Conservation (phyloP, 805 yeast species). For the Cephaloascus fragrans region DNA sequence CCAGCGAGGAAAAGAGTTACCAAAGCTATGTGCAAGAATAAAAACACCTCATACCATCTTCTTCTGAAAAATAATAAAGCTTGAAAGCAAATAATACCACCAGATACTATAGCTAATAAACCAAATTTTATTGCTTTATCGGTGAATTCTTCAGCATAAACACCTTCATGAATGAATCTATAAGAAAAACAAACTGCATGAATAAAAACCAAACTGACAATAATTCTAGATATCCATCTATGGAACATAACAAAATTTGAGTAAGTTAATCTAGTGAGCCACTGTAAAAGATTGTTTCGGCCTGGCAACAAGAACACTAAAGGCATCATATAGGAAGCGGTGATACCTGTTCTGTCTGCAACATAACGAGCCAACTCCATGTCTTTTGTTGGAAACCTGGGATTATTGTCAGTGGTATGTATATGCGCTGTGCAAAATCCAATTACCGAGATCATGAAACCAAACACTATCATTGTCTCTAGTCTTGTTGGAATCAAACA, state of each 20-base stretch:
- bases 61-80: constrained; percentile 19
- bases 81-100: constrained; percentile 16
- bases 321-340: constrained; percentile 21
- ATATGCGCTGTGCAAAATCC: constrained; percentile 4
- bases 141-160: not conserved
- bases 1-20: constrained; percentile 23
- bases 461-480: constrained; percentile 19
- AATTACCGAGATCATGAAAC: constrained; percentile 11
- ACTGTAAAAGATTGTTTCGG: constrained; percentile 32
- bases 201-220: constrained; percentile 12
- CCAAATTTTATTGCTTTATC: not conserved
- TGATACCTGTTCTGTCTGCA: constrained; percentile 33
- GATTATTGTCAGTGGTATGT: constrained; percentile 4
- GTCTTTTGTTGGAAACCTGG: constrained; percentile 4
- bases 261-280: constrained; percentile 33
- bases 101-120: constrained; percentile 10
- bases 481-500: constrained; percentile 24
- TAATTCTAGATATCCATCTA: constrained; percentile 43
- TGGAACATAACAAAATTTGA: constrained; percentile 49
- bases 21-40: constrained; percentile 13
- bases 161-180: not conserved
- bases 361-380: constrained; percentile 19
- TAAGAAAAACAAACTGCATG: constrained; percentile 12
- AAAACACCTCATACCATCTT: constrained; percentile 18
- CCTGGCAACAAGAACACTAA: constrained; percentile 36